Evolutionary conservation across 805 yeast genomes (phyloP), one percentile per base, ranked within the genome.

Genomic region (Hanseniaspora pseudoguilliermondii): DNA sequence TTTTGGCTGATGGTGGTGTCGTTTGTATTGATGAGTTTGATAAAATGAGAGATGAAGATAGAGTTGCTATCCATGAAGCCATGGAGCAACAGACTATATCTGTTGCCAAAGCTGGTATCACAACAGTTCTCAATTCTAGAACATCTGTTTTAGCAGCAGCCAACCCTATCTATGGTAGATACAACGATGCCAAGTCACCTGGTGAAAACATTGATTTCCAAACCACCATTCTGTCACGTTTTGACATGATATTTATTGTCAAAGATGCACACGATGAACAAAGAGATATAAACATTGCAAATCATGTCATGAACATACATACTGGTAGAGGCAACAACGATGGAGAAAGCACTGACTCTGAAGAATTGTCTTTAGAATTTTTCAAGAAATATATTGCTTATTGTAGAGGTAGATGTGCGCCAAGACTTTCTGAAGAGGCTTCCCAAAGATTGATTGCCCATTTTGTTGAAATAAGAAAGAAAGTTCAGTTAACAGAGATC

Each of bases 61-160:
- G 99, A 66, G 97, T 93, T 40, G 97, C 98, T 0, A 93, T 93
- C 62, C 99, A 93, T 70, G 99, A 93, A 75, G 98, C 98, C 13
- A 93, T 93, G 99, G 99, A 93, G 73, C 99, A 93, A 71, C 99
- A 93, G 71, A 93, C 98, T 0, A 93, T 93, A 58, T 91, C 97
- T 15, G 90, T 93, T 68, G 98, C 99, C 35, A 93, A 93, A 69
- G 99, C 99, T 10, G 99, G 99, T 69, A 93, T 93, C 62, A 93
- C 97, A 2, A 93, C 99, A 0, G 90, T 93, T 56, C 76, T 93
- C 62, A 93, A 93, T 70, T 93, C 98, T 3, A 79, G 99, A 71
- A 93, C 98, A 0, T 83, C 95, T 38, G 98, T 93, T 4, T 74
- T 93, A 48, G 98, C 98, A 0, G 98, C 98, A 25, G 98, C 98